Evolutionary conservation across 257 asterid species (phyloP).

Genomic region (Nicotiana tabacum): DNA sequence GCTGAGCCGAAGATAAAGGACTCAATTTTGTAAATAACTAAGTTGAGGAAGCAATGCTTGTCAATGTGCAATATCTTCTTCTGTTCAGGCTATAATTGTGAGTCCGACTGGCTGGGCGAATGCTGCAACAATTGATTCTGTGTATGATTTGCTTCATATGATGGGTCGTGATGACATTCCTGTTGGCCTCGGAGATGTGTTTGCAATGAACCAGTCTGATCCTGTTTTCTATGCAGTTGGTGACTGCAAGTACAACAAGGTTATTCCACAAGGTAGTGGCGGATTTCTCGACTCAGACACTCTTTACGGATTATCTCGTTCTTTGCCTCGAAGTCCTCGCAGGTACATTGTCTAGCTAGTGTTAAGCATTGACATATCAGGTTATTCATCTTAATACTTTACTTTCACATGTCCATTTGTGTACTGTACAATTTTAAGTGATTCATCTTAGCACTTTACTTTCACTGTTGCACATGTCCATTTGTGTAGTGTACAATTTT

Average conservation of each 20-base stretch:
- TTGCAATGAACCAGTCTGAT: constrained; percentile 57
- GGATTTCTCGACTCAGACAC: constrained; percentile 89
- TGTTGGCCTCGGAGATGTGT: constrained; percentile 67
- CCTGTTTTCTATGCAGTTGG: constrained; percentile 45
- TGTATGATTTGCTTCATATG: constrained; percentile 86
- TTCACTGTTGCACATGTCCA: neutral
- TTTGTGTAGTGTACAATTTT: neutral
- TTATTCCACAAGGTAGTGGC: constrained; percentile 76
- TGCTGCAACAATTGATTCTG: constrained; percentile 75
- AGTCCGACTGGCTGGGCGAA: constrained; percentile 91
- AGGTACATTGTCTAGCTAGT: constrained; percentile 34
- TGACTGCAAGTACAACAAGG: constrained; percentile 69
- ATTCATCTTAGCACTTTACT: neutral
- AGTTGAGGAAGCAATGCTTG: neutral
- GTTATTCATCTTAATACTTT: neutral
- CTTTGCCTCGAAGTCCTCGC: constrained; percentile 74
- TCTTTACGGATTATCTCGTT: constrained; percentile 68
- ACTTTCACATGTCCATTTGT: neutral
- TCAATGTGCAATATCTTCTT: constrained; percentile 12
- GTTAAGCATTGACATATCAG: neutral
- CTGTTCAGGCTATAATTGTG: constrained; percentile 57
- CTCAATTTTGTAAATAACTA: neutral
- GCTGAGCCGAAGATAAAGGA: neutral
- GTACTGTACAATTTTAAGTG: neutral
- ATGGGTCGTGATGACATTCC: constrained; percentile 96